Conservation (phyloP, 441 rosid genomes). For the Metrosideros polymorpha region DNA sequence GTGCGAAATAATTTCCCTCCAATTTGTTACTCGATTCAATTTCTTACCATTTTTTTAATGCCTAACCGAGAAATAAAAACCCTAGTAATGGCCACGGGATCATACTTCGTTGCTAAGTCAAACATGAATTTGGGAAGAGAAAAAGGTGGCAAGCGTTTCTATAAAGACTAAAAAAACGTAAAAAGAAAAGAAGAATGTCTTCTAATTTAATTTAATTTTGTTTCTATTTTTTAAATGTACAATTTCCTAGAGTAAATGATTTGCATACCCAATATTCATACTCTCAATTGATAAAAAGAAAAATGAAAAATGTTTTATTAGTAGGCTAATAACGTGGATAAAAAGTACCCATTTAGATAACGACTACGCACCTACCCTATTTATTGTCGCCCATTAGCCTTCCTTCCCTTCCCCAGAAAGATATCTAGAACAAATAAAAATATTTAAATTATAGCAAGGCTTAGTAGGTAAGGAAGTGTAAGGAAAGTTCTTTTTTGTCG, state of each 20-base stretch:
- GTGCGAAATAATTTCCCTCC: not conserved
- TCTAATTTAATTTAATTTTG: too few species aligned
- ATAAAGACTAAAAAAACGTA: not conserved
- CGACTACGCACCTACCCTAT: not conserved
- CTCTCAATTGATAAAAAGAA: not conserved
- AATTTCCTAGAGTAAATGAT: not conserved
- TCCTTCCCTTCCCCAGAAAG: not conserved
- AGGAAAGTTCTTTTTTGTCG: not conserved
- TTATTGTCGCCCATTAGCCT: not conserved
- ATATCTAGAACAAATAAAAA: not conserved
- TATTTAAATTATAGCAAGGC: not conserved
- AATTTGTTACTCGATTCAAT: not conserved
- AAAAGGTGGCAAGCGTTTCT: not conserved
- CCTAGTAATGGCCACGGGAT: not conserved
- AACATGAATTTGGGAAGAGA: not conserved
- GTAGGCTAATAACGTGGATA: not conserved
- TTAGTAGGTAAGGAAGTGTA: not conserved
- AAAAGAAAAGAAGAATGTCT: not conserved
- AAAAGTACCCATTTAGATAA: not conserved
- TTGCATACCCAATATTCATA: not conserved
- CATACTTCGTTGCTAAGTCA: not conserved
- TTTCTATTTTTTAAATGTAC: not conserved
- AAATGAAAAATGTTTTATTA: not conserved
- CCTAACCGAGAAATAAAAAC: not conserved
- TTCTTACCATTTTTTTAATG: not conserved